phyloP scores from a whole-genome alignment of 106 monocot species.

The Dioscorea zingiberensis region DNA sequence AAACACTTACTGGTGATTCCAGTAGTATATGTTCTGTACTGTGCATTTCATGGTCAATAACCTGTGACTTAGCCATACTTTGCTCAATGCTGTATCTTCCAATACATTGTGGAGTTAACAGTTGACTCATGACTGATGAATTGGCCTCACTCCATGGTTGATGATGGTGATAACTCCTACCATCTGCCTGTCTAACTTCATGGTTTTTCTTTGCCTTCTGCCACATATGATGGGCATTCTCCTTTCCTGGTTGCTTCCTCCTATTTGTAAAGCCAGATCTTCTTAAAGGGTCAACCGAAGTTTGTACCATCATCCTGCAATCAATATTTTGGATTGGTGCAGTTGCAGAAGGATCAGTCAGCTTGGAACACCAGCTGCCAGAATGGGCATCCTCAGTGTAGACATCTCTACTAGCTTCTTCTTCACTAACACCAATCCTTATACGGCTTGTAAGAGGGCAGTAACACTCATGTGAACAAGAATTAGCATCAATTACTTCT shows the following conservation, averaged over 20 bases:
- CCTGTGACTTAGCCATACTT: not conserved
- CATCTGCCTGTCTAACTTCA: conserved; percentile 4
- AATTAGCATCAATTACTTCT: too few species aligned
- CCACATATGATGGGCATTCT: conserved; percentile 17
- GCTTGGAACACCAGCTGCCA: too few species aligned
- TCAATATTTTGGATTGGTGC: not conserved
- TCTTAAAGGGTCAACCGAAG: not conserved
- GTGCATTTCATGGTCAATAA: not conserved
- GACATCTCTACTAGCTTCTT: conserved; percentile 2
- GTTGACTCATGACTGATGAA: not conserved
- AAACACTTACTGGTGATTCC: not conserved
- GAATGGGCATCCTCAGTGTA: not conserved
- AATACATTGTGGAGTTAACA: not conserved
- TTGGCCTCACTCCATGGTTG: not conserved
- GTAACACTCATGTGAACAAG: too few species aligned
- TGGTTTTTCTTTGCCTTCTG: conserved; percentile 11
- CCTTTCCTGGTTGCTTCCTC: conserved; percentile 11
- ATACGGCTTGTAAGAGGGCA: too few species aligned
- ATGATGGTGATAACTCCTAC: not conserved
- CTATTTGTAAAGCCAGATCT: not conserved
- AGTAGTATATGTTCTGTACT: not conserved
- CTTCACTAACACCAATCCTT: too few species aligned
- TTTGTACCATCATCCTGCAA: conserved; percentile 1
- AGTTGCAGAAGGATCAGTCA: too few species aligned
- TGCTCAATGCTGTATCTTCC: not conserved